These are phyloP conservation scores for Termitomyces sp. DNA, from an alignment of 768 basidiomycete species.

Conservation along the genomic window DNA sequence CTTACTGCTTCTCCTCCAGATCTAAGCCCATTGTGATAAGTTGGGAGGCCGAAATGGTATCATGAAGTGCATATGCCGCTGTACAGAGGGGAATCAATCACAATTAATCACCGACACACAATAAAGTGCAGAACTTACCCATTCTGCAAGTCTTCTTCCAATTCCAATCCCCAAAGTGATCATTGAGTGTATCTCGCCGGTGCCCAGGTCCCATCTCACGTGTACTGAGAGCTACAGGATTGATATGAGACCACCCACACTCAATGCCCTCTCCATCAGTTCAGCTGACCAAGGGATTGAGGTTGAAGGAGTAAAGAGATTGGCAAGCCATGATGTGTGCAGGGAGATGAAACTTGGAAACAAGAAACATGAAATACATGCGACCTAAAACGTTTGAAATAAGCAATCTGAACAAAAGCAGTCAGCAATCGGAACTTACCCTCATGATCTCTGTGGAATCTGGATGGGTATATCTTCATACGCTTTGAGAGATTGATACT, in stretches of 20 bases:
- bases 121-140: too few relatives aligned
- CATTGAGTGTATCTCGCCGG: conserved; percentile 18
- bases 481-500: conserved; percentile 14
- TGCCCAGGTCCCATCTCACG: conserved; percentile 30
- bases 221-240: conserved; percentile 21
- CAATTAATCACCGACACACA: too few relatives aligned
- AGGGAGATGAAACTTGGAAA: conserved; percentile 23
- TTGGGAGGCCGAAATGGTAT: too few relatives aligned
- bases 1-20: too few relatives aligned
- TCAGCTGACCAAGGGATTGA: conserved; percentile 16
- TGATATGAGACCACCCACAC: conserved; percentile 23
- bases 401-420: too few relatives aligned
- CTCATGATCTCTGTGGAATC: neutral
- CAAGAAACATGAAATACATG: conserved; percentile 6
- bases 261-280: conserved; percentile 30
- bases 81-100: too few relatives aligned
- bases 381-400: neutral
- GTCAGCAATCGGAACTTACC: neutral
- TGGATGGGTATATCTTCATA: conserved; percentile 7
- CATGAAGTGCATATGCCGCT: too few relatives aligned
- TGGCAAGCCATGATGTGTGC: conserved; percentile 20
- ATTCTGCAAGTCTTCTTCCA: conserved; percentile 16
- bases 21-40: too few relatives aligned
- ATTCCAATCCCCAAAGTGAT: conserved; percentile 21
- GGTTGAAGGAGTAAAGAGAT: conserved; percentile 16